Percentiles rank a stretch among this genome's conserved stretches.
Conservation (phyloP, 345 rosid genomes). For the Eutrema heterophyllum region DNA sequence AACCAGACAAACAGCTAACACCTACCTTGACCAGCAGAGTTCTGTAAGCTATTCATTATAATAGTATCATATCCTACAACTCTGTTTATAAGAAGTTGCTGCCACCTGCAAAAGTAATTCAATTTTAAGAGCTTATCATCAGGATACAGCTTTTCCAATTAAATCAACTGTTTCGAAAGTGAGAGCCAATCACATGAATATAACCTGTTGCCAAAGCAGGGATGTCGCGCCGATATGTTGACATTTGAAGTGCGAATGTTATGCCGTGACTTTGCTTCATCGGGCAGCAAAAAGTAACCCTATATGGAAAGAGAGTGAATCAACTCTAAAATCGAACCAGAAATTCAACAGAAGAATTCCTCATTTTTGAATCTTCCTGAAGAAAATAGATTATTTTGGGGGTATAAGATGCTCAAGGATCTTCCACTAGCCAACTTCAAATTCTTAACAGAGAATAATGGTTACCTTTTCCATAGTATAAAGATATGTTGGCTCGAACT, state of each 20-base stretch:
- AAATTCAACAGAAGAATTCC: neutral
- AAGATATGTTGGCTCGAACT: slow-evolving; percentile 83
- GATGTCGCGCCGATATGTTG: slow-evolving; percentile 86
- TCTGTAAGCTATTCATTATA: slow-evolving; percentile 89
- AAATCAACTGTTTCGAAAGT: neutral
- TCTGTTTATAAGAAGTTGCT: slow-evolving; percentile 96
- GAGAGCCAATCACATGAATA: slow-evolving; percentile 2
- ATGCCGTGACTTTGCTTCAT: slow-evolving; percentile 78
- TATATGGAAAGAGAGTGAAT: slow-evolving; percentile 24
- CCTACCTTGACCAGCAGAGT: slow-evolving; percentile 89
- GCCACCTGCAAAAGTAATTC: slow-evolving; percentile 73
- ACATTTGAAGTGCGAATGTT: slow-evolving; percentile 74
- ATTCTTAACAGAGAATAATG: neutral
- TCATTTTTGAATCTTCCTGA: slow-evolving; percentile 1
- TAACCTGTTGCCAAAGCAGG: slow-evolving; percentile 99
- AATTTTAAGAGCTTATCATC: neutral
- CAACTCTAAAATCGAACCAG: slow-evolving; percentile 3
- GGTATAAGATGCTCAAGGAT: slow-evolving; percentile 7
- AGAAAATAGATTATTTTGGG: neutral
- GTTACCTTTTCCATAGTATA: slow-evolving; percentile 92
- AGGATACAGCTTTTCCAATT: neutral
- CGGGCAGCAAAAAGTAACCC: slow-evolving; percentile 96
- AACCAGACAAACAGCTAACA: slow-evolving; percentile 13
- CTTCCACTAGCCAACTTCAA: neutral
- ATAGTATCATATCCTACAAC: slow-evolving; percentile 99